These are phyloP conservation scores for Spergularia bocconei DNA, from an alignment of 148 eudicot species.

Conservation along the genomic window DNA sequence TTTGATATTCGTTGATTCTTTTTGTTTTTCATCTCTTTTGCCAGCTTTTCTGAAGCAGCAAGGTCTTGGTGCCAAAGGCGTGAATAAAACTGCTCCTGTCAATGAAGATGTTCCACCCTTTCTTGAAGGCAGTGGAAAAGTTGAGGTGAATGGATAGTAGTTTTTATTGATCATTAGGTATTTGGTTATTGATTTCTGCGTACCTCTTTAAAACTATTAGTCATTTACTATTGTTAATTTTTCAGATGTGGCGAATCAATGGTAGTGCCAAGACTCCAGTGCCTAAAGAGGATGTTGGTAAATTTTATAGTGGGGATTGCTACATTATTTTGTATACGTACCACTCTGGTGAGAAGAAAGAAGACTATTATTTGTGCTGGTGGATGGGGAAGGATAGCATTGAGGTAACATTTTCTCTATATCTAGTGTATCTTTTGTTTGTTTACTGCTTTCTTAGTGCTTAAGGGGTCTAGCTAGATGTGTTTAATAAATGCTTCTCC, in stretches of 20 bases:
- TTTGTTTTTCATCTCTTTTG: constrained; percentile 15
- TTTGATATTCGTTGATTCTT: constrained; percentile 2
- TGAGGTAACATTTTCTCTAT: constrained; percentile 51
- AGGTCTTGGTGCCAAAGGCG: constrained; percentile 79
- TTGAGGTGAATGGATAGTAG: constrained; percentile 62
- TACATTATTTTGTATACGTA: constrained; percentile 85
- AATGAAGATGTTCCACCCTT: constrained; percentile 94
- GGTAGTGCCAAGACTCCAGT: constrained; percentile 88
- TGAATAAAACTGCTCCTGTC: constrained; percentile 69
- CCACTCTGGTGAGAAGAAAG: constrained; percentile 92
- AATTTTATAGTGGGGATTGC: constrained; percentile 97
- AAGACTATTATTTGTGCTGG: constrained; percentile 95
- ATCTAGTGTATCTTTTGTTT: not conserved
- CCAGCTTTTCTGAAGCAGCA: constrained; percentile 99
- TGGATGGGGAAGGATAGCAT: constrained; percentile 98
- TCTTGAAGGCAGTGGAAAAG: constrained; percentile 88
- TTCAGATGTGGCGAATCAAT: constrained; percentile 91
- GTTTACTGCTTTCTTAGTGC: not conserved
- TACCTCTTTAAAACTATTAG: not conserved
- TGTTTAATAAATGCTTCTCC: not conserved
- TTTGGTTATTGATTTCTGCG: not conserved
- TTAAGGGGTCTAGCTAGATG: not conserved
- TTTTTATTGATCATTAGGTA: not conserved
- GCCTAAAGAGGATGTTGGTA: constrained; percentile 78
- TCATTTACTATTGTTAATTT: constrained; percentile 25